phyloP scores from a whole-genome alignment of 176 grass and related monocot genomes.

The Microstegium vimineum region DNA sequence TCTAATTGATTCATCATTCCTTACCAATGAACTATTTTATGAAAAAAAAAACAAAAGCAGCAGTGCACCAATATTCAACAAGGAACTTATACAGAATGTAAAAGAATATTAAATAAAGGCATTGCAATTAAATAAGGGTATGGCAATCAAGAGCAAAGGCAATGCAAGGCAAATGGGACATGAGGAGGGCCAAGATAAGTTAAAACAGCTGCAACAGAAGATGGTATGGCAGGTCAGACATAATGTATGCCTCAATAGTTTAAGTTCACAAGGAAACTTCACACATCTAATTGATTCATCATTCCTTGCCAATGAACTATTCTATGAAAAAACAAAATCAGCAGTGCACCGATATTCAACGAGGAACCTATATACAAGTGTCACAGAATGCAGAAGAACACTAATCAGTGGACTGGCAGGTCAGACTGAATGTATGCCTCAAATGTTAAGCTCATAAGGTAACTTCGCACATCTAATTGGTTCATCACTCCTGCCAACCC shows the following conservation, averaged over 20 bases:
- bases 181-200: not conserved
- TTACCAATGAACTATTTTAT: not conserved
- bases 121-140: not conserved
- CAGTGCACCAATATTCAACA: not conserved
- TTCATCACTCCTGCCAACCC: slow-evolving; percentile 42
- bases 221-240: not conserved
- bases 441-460: slow-evolving; percentile 43
- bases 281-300: slow-evolving; percentile 35
- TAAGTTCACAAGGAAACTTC: slow-evolving; percentile 7
- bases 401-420: not conserved
- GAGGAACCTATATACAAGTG: not conserved
- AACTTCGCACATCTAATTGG: slow-evolving; percentile 53
- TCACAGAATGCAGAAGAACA: not conserved
- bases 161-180: not conserved
- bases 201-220: not conserved
- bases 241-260: not conserved
- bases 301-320: not conserved
- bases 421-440: slow-evolving; percentile 49
- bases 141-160: not conserved
- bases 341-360: not conserved
- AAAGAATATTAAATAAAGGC: not conserved
- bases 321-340: too few relatives aligned
- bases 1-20: slow-evolving; percentile 33
- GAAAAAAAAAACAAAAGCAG: not conserved
- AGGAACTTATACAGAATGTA: not conserved